Evolutionary conservation across 257 asterid species (phyloP).

Genomic region (Thymus mandschuricus): DNA sequence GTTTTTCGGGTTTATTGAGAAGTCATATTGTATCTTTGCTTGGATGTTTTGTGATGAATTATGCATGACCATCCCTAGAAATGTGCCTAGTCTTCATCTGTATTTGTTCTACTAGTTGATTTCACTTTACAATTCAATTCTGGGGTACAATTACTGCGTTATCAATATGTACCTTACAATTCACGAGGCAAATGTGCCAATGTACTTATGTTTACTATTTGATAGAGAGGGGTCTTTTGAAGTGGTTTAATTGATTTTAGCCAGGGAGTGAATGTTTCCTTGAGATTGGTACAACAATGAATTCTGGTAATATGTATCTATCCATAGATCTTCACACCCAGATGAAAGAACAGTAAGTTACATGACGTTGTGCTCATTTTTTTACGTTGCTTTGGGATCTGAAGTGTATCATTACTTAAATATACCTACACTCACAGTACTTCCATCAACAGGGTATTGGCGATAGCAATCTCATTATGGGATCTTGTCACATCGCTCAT

Average conservation of each 20-base stretch:
- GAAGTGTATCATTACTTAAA: constrained; percentile 4
- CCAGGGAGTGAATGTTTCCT: constrained; percentile 88
- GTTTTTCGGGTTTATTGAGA: constrained; percentile 14
- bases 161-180: not conserved
- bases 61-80: not conserved
- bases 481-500: constrained; percentile 96
- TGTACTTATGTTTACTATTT: not conserved
- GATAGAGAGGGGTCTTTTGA: constrained; percentile 6
- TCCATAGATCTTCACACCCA: constrained; percentile 90
- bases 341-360: constrained; percentile 71
- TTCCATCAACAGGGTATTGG: constrained; percentile 71
- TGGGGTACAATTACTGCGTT: constrained; percentile 1
- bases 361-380: constrained; percentile 16
- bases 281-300: constrained; percentile 88
- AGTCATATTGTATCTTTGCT: constrained; percentile 6
- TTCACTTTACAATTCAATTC: constrained; percentile 2
- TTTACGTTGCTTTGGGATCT: not conserved
- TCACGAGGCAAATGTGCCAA: constrained; percentile 11
- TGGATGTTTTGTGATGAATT: not conserved
- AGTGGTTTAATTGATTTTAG: constrained; percentile 49
- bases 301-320: constrained; percentile 76
- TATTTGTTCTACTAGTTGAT: not conserved
- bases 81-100: not conserved
- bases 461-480: constrained; percentile 87
- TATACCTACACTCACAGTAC: constrained; percentile 12